Evolutionary conservation across 1,284 basidiomycete species (phyloP), one percentile per base, ranked within the genome.

Genomic region (Grifola frondosa): DNA sequence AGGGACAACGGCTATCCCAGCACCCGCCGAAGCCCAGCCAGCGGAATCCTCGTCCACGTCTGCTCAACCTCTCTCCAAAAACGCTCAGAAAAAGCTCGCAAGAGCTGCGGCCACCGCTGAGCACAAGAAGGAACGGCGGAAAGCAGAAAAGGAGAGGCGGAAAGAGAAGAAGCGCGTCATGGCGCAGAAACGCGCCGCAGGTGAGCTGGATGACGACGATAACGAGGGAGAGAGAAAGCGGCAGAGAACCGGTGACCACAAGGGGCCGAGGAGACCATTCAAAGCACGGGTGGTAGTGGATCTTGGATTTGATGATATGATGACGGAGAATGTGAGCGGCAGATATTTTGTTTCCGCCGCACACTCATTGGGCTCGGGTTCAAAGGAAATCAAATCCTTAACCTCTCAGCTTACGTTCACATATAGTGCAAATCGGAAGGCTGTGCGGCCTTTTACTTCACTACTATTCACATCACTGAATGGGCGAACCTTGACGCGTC

Each of bases 231-330:
- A 64, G 43, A 67, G 66, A 46, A 62, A 61, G 41, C 68, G 64
- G 58, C 81, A 81, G 65, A 71, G 73, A 50, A 56, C 58, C 39
- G 60, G 59, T 53, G 39, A 46, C 30, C 60, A 64, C 29, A 38
- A 34, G 43, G 71, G 63, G 7, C 61, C 62, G 37, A 58, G 55
- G 69, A 65, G 53, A 43, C 74, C 62, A 20, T 94, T 92, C 59
- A 74, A 76, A 13, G 91, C 89, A 8, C 80, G 77, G 25, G 76
- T 99, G 2, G 80, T 97, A 16, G 69, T 99, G 21, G 97, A 99
- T 68, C 74, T 97, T 6, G 92, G 86, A 3, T 99, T 99, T 62
- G 97, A 99, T 64, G 82, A 93, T 35, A 75, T 88, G 66, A 99
- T 99, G 97, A 81, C 71, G 36, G 92, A 94, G 42, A 94, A 93